These are phyloP conservation scores for Sporodiniella umbellata DNA, from an alignment of 371 early-diverging fungal species.

Conservation along the genomic window DNA sequence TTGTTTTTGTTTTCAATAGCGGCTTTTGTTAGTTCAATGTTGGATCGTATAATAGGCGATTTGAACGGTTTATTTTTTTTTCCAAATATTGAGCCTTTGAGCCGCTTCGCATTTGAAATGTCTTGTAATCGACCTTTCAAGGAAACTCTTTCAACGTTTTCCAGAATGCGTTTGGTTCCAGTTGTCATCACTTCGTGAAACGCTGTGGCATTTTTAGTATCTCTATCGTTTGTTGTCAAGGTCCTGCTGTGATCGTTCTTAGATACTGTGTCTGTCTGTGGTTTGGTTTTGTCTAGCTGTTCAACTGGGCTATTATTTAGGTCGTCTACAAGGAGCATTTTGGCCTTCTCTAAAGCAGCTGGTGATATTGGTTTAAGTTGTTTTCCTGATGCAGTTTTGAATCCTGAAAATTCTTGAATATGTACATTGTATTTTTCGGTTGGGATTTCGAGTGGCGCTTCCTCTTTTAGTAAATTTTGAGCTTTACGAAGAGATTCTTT, in stretches of 20 bases:
- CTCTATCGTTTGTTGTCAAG: not conserved
- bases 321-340: not conserved
- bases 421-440: not conserved
- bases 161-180: not conserved
- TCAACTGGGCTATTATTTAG: not conserved
- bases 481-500: not conserved
- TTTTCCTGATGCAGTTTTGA: slow-evolving; percentile 10
- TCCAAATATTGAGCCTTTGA: not conserved
- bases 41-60: slow-evolving; percentile 34
- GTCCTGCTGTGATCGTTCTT: slow-evolving; percentile 5
- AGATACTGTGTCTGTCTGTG: not conserved
- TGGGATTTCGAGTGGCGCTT: not conserved
- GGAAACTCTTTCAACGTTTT: too few relatives aligned
- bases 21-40: slow-evolving; percentile 30
- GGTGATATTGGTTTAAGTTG: not conserved
- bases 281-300: not conserved
- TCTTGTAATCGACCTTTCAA: not conserved
- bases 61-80: slow-evolving; percentile 24
- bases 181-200: not conserved
- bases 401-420: not conserved
- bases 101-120: not conserved
- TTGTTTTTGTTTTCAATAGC: slow-evolving; percentile 9
- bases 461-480: not conserved
- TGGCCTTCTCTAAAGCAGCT: not conserved
- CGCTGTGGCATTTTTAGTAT: not conserved